A percentile compares a stretch with the other conserved stretches of the same genome.
phyloP scores from a whole-genome alignment of 495 filamentous ascomycete species.

The Penicillium salamii region DNA sequence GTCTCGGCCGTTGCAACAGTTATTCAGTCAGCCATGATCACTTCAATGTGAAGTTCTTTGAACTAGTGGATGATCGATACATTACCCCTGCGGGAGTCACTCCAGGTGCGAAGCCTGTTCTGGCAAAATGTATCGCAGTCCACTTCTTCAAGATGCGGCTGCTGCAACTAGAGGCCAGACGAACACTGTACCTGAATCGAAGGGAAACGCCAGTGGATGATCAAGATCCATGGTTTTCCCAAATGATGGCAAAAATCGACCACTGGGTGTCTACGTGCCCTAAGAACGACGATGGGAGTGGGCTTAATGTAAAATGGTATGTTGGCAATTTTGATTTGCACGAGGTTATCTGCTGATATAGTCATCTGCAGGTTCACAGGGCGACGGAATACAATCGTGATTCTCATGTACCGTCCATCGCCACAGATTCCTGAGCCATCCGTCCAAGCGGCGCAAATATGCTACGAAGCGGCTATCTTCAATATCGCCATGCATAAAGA shows the following conservation, averaged over 20 bases:
- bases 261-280: conserved; percentile 67
- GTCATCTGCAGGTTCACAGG: conserved; percentile 61
- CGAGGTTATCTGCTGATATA: conserved; percentile 12
- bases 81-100: conserved; percentile 77
- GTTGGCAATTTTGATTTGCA: not conserved
- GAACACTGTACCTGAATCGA: conserved; percentile 79
- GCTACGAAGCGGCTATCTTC: conserved; percentile 75
- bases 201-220: conserved; percentile 68
- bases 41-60: conserved; percentile 79
- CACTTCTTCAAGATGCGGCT: conserved; percentile 92
- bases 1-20: conserved; percentile 76
- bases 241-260: conserved; percentile 74
- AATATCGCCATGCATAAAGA: conserved; percentile 75
- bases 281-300: conserved; percentile 59
- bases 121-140: conserved; percentile 81
- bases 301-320: conserved; percentile 63
- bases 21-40: conserved; percentile 77
- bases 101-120: conserved; percentile 58
- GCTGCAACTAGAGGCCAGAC: conserved; percentile 80
- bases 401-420: conserved; percentile 81
- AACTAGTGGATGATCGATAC: conserved; percentile 70
- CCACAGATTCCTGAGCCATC: conserved; percentile 87
- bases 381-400: conserved; percentile 77
- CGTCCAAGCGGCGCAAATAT: conserved; percentile 65
- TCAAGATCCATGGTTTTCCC: conserved; percentile 75